Conservation (phyloP, 306 rosid species). For the Quercus rubra region DNA sequence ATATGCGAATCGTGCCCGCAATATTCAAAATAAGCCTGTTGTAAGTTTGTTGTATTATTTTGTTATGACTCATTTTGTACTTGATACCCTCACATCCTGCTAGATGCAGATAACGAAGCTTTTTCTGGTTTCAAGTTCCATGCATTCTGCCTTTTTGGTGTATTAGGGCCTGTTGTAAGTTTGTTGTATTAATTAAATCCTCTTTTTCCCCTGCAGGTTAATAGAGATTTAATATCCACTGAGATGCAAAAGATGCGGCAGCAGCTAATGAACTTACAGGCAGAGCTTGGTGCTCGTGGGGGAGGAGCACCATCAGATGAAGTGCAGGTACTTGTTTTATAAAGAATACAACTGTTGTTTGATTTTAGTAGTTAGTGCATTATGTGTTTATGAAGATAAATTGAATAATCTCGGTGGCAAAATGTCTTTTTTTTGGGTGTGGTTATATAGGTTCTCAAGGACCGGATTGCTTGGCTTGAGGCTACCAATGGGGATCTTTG, state of each 20-base stretch:
- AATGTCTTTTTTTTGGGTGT: background rate
- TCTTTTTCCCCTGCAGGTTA: conserved; percentile 46
- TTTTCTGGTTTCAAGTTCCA: conserved; percentile 14
- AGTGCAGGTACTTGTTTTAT: conserved; percentile 46
- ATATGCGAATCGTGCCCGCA: conserved; percentile 91
- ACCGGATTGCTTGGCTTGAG: conserved; percentile 75
- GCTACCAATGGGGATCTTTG: conserved; percentile 59
- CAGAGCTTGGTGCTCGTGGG: conserved; percentile 67
- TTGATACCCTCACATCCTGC: conserved; percentile 1
- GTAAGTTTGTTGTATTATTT: conserved; percentile 45
- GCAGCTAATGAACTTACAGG: conserved; percentile 69
- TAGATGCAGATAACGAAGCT: conserved; percentile 6
- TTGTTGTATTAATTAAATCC: background rate
- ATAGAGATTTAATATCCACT: conserved; percentile 69
- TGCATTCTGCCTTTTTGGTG: background rate
- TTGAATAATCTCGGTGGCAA: conserved; percentile 21
- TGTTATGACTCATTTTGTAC: conserved; percentile 11
- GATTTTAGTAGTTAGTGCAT: background rate
- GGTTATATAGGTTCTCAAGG: conserved; percentile 56
- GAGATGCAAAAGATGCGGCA: conserved; percentile 86
- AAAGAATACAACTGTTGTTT: background rate
- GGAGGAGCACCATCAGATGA: conserved; percentile 54
- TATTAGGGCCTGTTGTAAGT: too few species aligned
- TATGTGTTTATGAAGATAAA: background rate
- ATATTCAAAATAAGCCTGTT: conserved; percentile 83